Base-by-base conservation (phyloP, 2,329 filamentous ascomycete genomes). In the Mariannaea elegans region DNA sequence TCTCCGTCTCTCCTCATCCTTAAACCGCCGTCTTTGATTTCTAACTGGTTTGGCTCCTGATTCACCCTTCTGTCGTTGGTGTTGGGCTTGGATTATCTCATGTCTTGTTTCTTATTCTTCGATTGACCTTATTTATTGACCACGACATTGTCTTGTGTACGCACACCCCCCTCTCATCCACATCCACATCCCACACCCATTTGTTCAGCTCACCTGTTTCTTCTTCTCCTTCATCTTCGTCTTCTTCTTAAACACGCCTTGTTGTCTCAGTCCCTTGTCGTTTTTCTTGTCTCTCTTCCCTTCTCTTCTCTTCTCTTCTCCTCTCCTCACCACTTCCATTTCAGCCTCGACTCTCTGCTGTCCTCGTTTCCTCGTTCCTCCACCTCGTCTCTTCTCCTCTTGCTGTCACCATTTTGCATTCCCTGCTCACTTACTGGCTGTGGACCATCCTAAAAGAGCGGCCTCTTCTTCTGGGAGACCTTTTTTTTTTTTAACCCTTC, bases 281-380 rank as follows among this genome's bases (percentile, higher is more conserved):
- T 24, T 21, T 39, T 39, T 49, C 41, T 36, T 47, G 53, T 48
- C 60, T 46, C 41, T 56, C 29, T 46, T 39, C 47, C 32, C 45
- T 23, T 31, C 32, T 23, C 39, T 56, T 29, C 36, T 48, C 23
- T 46, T 44, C 39, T 65, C 64, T 68, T 55, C 56, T 66, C 49
- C 48, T 63, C 64, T 63, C 39, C 32, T 54, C 49, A 56, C 55
- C 56, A 49, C 59, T 46, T 45, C 42, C 34, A 32, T 50, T 32
- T 50, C 47, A 50, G 47, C 51, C 32, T 55, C 39, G 38, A 36
- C 18, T 45, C 31, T 29, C 16, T 16, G 24, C n/a, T 14, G 16
- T 16, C 51, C 23, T 47, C 23, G 27, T 23, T 45, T 50, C 23
- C 24, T 9, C 38, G 13, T 14, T 13, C 23, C 10, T 21, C 19